phyloP scores from a whole-genome alignment of 1,284 basidiomycete species.

The Apiotrichum mycotoxinovorans region DNA sequence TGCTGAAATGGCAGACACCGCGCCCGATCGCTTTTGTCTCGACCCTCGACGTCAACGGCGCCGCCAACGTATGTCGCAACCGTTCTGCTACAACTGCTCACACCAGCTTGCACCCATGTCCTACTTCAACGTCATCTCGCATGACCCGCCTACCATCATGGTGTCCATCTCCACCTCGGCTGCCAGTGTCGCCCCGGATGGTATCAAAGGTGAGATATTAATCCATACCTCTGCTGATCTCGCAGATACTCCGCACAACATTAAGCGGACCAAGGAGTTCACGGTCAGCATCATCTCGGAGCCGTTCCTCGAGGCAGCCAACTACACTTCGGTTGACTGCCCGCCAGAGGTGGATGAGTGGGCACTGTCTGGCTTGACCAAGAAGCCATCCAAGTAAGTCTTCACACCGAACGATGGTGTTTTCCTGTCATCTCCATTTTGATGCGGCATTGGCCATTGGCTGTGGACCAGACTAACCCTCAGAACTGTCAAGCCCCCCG shows the following conservation, averaged over 20 bases:
- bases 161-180: constrained; percentile 54
- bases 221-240: not conserved
- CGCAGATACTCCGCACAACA: constrained; percentile 64
- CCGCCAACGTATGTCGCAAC: constrained; percentile 57
- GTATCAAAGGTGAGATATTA: constrained; percentile 31
- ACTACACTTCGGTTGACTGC: constrained; percentile 64
- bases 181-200: constrained; percentile 32
- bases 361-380: constrained; percentile 67
- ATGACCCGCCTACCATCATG: constrained; percentile 65
- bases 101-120: constrained; percentile 44
- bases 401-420: no score
- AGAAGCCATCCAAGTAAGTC: constrained; percentile 58
- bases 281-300: constrained; percentile 73
- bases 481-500: constrained; percentile 58
- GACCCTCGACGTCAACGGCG: constrained; percentile 57
- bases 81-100: not conserved
- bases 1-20: constrained; percentile 47
- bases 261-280: constrained; percentile 65
- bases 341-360: constrained; percentile 67
- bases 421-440: no score
- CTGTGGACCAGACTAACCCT: not conserved
- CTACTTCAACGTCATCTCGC: constrained; percentile 53
- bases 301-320: constrained; percentile 67
- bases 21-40: constrained; percentile 73
- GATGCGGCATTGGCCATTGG: no score